Conservation (phyloP, 495 filamentous ascomycete genomes). For the Aspergillus nidulans region DNA sequence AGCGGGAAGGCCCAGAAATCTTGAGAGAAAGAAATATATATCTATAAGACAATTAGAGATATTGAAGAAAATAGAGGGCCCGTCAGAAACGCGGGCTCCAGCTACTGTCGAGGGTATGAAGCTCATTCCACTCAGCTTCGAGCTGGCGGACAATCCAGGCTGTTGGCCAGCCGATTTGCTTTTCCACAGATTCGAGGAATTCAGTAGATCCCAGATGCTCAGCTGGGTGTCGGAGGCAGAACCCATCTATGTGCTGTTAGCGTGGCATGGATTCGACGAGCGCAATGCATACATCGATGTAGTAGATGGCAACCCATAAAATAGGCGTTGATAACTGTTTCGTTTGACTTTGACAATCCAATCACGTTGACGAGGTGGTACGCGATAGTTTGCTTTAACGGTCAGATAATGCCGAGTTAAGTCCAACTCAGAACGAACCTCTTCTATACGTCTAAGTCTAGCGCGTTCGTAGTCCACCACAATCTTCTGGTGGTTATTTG, state of each 20-base stretch:
- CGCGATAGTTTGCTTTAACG: constrained; percentile 23
- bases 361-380: constrained; percentile 29
- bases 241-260: constrained; percentile 22
- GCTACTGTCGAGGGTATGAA: constrained; percentile 19
- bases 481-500: constrained; percentile 19
- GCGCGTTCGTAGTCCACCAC: constrained; percentile 29
- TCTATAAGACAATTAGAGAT: neutral
- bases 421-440: constrained; percentile 19
- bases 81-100: constrained; percentile 1
- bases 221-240: constrained; percentile 27
- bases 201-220: constrained; percentile 30
- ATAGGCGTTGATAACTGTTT: constrained; percentile 37
- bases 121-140: constrained; percentile 29
- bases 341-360: constrained; percentile 35
- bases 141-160: constrained; percentile 29
- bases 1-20: neutral
- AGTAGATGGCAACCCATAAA: constrained; percentile 38
- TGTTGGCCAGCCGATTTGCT: constrained; percentile 33
- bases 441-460: constrained; percentile 23
- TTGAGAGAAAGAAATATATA: neutral
- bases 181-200: constrained; percentile 29
- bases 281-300: constrained; percentile 32
- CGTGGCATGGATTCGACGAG: neutral
- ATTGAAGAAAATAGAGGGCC: neutral
- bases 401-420: neutral